Evolutionary conservation across 768 basidiomycete genomes (phyloP).

Genomic region (Tylopilus sp.): DNA sequence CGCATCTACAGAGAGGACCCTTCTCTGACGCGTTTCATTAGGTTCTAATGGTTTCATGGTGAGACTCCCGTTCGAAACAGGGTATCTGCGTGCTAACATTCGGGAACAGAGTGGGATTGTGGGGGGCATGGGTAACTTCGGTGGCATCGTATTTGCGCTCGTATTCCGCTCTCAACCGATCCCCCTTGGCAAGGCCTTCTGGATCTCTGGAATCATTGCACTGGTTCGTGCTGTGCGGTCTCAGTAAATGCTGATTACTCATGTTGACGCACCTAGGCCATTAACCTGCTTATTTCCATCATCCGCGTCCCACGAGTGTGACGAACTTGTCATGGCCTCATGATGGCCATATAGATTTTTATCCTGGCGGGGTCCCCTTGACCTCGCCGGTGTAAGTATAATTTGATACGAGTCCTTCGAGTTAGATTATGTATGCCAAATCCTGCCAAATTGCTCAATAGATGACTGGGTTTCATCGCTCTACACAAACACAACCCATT

Average conservation of each 20-base stretch:
- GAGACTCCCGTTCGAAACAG: not conserved
- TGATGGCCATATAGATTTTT: not conserved
- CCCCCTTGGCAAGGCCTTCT: conserved; percentile 27
- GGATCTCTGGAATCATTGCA: conserved; percentile 44
- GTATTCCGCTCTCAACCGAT: conserved; percentile 20
- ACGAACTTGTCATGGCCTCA: not conserved
- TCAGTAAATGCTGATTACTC: not conserved
- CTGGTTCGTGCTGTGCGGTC: conserved; percentile 20
- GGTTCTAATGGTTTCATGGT: conserved; percentile 29
- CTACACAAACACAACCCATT: no score
- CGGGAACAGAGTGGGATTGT: conserved; percentile 34
- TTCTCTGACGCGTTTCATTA: not conserved
- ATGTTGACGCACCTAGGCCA: not conserved
- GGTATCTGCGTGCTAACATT: not conserved
- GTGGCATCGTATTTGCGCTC: conserved; percentile 48
- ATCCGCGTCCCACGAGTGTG: conserved; percentile 12
- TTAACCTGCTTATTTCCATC: conserved; percentile 3
- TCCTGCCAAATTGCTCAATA: no score
- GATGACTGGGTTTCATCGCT: no score
- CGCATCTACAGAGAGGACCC: no score
- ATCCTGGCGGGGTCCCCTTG: not conserved
- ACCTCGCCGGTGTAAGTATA: not conserved
- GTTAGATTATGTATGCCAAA: no score
- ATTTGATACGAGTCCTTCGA: no score
- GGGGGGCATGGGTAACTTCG: conserved; percentile 38